Evolutionary conservation across 108 stramenopile species (phyloP).

Genomic region (Conticribra weissflogii): DNA sequence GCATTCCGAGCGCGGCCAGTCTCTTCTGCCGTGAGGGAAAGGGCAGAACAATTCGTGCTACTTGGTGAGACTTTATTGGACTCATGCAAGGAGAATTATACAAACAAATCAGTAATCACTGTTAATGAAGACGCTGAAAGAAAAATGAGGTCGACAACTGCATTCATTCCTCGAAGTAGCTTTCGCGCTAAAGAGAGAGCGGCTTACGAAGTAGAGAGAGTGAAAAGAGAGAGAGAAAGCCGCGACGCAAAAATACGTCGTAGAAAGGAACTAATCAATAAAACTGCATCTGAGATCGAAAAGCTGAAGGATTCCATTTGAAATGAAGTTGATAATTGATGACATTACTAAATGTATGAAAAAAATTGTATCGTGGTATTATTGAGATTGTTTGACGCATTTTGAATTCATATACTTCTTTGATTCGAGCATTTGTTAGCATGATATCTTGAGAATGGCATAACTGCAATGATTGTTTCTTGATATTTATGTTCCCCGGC

Average conservation of each 20-base stretch:
- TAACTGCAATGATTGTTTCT: too few relatives aligned
- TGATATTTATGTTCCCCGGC: too few relatives aligned
- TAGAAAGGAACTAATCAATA: conserved; percentile 17
- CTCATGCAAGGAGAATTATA: not conserved
- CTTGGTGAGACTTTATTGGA: not conserved
- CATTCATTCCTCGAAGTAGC: conserved; percentile 16
- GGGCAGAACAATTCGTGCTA: not conserved
- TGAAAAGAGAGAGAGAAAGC: conserved; percentile 14
- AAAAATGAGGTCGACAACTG: not conserved
- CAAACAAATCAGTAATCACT: not conserved
- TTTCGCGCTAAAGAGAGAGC: conserved; percentile 34
- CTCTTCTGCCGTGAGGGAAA: conserved; percentile 18
- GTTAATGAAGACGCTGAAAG: conserved; percentile 8
- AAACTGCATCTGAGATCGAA: conserved; percentile 26
- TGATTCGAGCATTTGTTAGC: too few relatives aligned
- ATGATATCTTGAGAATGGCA: too few relatives aligned
- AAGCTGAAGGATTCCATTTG: conserved; percentile 27
- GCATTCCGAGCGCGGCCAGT: conserved; percentile 44
- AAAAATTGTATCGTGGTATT: too few relatives aligned
- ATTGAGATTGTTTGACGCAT: too few relatives aligned
- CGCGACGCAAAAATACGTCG: conserved; percentile 10
- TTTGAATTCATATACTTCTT: too few relatives aligned
- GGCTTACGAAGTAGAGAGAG: conserved; percentile 24
- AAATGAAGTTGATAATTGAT: too few relatives aligned
- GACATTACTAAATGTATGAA: too few relatives aligned